Evolutionary conservation across 2,329 filamentous ascomycete genomes (phyloP).

Genomic region (Pseudogymnoascus verrucosus): DNA sequence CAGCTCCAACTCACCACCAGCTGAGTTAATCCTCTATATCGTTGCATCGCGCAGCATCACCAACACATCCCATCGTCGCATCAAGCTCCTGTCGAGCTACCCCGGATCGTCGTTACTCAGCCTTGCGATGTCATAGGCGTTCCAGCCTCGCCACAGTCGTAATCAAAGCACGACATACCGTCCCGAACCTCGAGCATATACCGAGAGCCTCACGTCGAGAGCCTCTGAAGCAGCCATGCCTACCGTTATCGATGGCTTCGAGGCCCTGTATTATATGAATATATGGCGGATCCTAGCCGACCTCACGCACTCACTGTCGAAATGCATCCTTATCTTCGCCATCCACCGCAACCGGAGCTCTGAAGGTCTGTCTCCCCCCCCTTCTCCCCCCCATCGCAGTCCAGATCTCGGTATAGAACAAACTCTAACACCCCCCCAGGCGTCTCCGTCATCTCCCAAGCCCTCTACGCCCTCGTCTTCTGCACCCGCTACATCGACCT

Average conservation of each 20-base stretch:
- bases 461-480: constrained; percentile 81
- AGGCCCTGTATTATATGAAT: constrained; percentile 1
- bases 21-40: not conserved
- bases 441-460: constrained; percentile 85
- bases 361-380: constrained; percentile 50
- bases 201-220: not conserved
- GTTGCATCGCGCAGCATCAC: not conserved
- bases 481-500: constrained; percentile 80
- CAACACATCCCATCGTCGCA: not conserved
- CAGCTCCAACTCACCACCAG: not conserved
- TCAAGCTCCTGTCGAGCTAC: constrained; percentile 1
- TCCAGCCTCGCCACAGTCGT: not conserved
- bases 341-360: constrained; percentile 84
- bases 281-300: constrained; percentile 74
- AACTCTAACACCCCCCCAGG: constrained; percentile 37
- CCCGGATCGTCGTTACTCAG: not conserved
- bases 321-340: constrained; percentile 82
- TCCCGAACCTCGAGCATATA: not conserved
- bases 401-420: constrained; percentile 14
- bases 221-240: not conserved
- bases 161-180: constrained; percentile 1
- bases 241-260: not conserved
- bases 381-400: constrained; percentile 7
- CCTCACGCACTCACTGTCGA: constrained; percentile 75
- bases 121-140: constrained; percentile 7